Conservation (phyloP, 2,329 filamentous ascomycete genomes). For the Leptodontidium sp. region DNA sequence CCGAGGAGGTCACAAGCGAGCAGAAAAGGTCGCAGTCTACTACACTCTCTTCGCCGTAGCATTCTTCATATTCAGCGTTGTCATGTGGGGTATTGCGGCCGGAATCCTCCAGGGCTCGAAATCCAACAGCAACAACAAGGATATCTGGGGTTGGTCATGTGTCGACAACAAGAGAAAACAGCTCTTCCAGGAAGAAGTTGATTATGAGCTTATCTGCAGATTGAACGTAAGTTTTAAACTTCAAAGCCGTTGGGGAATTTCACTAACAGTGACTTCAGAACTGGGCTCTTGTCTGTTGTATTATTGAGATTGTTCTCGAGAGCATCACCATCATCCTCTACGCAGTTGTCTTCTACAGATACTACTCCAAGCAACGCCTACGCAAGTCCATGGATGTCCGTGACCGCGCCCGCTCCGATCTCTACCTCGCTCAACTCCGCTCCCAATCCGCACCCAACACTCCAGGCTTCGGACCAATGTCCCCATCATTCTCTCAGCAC, state of each 20-base stretch:
- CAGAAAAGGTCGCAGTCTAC: constrained; percentile 93
- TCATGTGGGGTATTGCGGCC: constrained; percentile 91
- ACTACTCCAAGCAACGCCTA: constrained; percentile 95
- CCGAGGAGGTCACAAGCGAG: constrained; percentile 84
- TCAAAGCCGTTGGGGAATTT: not conserved
- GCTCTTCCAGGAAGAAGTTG: constrained; percentile 80
- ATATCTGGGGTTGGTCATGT: constrained; percentile 99
- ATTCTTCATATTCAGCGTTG: constrained; percentile 91
- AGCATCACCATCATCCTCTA: constrained; percentile 92
- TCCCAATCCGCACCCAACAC: constrained; percentile 94
- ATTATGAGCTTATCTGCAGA: constrained; percentile 91
- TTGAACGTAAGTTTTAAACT: constrained; percentile 68
- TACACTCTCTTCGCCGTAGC: constrained; percentile 93
- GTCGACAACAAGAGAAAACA: constrained; percentile 83
- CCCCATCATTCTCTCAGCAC: constrained; percentile 57
- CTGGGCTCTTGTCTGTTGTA: constrained; percentile 94
- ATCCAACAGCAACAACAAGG: constrained; percentile 77
- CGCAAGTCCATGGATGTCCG: constrained; percentile 96
- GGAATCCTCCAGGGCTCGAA: constrained; percentile 83
- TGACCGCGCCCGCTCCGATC: constrained; percentile 90
- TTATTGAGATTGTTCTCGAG: constrained; percentile 96
- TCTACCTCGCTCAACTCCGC: constrained; percentile 88
- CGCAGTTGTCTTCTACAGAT: constrained; percentile 94
- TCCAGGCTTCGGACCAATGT: constrained; percentile 81
- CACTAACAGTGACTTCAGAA: constrained; percentile 62